These are phyloP conservation scores for Metschnikowia kunwiensis DNA, from an alignment of 805 yeast species.

Conservation along the genomic window DNA sequence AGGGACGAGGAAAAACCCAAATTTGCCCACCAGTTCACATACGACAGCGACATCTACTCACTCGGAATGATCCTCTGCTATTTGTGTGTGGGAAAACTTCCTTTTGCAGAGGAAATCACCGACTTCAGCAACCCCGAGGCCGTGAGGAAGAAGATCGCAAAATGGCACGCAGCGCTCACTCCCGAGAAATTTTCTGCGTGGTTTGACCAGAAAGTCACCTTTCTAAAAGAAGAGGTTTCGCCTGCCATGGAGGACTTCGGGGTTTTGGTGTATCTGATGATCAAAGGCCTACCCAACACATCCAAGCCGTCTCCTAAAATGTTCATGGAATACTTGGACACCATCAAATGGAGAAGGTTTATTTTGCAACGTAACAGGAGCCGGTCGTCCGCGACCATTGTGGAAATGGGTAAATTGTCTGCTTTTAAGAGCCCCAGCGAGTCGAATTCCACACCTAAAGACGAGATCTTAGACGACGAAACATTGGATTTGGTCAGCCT, in stretches of 20 bases:
- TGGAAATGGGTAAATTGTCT: conserved; percentile 5
- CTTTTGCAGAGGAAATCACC: conserved; percentile 36
- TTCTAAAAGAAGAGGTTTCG: conserved; percentile 4
- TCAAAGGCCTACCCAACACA: conserved; percentile 24
- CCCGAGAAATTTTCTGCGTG: conserved; percentile 23
- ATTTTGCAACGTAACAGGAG: conserved; percentile 14
- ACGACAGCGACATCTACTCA: conserved; percentile 75
- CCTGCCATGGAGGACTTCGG: conserved; percentile 17
- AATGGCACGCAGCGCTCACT: conserved; percentile 29
- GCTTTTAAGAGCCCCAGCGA: conserved; percentile 1
- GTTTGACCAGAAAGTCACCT: conserved; percentile 18
- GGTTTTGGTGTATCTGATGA: conserved; percentile 28
- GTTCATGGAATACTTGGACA: conserved; percentile 21
- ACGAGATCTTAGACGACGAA: background rate
- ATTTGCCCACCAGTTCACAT: conserved; percentile 54
- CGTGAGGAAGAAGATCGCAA: conserved; percentile 24
- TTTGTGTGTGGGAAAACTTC: conserved; percentile 67
- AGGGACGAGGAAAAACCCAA: conserved; percentile 32
- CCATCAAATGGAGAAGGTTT: conserved; percentile 21
- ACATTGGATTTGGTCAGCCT: conserved; percentile 3
- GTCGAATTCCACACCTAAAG: background rate
- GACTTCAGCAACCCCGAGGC: conserved; percentile 28
- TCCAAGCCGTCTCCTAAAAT: conserved; percentile 14
- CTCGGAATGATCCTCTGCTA: conserved; percentile 80
- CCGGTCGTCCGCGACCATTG: conserved; percentile 19